Conservation (phyloP, 139 green algal species). For the Tetraselmis striata region DNA sequence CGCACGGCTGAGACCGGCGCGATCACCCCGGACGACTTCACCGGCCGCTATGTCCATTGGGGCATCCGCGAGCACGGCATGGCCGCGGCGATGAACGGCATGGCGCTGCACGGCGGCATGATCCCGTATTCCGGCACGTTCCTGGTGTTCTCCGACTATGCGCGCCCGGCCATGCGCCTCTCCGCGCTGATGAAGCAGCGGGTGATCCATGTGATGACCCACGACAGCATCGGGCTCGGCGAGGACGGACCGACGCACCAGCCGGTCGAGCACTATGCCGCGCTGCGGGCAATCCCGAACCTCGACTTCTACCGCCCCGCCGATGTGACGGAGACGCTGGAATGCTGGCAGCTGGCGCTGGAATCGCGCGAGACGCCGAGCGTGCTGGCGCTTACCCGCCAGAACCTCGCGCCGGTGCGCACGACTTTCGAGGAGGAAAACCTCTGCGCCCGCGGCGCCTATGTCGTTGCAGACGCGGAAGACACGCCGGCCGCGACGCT, state of each 20-base stretch:
- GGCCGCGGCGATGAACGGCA: slow-evolving; percentile 94
- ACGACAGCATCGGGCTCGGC: slow-evolving; percentile 98
- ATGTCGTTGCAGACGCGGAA: slow-evolving; percentile 67
- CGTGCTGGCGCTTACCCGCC: slow-evolving; percentile 88
- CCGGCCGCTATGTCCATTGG: slow-evolving; percentile 94
- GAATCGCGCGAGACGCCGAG: slow-evolving; percentile 66
- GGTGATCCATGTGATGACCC: slow-evolving; percentile 95
- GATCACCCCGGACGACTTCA: slow-evolving; percentile 92
- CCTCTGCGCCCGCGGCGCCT: slow-evolving; percentile 79
- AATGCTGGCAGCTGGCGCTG: slow-evolving; percentile 83
- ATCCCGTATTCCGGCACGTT: slow-evolving; percentile 98
- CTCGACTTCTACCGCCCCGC: slow-evolving; percentile 91
- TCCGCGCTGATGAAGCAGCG: slow-evolving; percentile 83
- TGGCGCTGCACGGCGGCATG: slow-evolving; percentile 86
- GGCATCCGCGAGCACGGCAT: slow-evolving; percentile 98
- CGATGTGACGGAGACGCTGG: slow-evolving; percentile 93
- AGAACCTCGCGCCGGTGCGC: slow-evolving; percentile 90
- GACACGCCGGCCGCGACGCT: slow-evolving; percentile 81
- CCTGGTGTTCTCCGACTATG: slow-evolving; percentile 99
- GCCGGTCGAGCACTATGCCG: slow-evolving; percentile 94
- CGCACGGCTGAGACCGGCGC: slow-evolving; percentile 96
- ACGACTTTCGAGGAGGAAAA: slow-evolving; percentile 71
- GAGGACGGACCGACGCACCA: slow-evolving; percentile 99
- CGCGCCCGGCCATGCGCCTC: slow-evolving; percentile 94
- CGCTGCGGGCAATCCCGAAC: slow-evolving; percentile 97